phyloP scores from a whole-genome alignment of 305 asterid species.

The Striga hermonthica region DNA sequence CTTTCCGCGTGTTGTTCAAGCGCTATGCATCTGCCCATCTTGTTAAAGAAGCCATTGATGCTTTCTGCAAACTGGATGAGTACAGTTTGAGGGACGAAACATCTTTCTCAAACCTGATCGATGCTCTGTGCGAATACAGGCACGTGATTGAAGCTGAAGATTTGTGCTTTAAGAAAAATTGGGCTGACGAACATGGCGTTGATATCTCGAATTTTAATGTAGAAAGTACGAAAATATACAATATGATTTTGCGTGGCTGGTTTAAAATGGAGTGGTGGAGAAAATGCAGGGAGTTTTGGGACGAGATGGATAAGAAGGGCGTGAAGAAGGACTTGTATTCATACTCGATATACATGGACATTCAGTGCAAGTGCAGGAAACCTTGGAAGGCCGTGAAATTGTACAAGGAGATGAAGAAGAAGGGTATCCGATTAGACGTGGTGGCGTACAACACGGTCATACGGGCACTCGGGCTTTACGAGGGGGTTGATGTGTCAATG shows the following conservation, averaged over 20 bases:
- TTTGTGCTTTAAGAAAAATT: conserved; percentile 51
- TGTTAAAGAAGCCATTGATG: conserved; percentile 72
- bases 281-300: conserved; percentile 83
- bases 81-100: conserved; percentile 63
- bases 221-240: conserved; percentile 51
- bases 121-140: conserved; percentile 80
- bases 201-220: conserved; percentile 33
- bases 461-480: conserved; percentile 66
- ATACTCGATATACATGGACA: conserved; percentile 81
- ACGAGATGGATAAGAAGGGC: conserved; percentile 77
- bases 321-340: conserved; percentile 71
- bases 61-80: conserved; percentile 51
- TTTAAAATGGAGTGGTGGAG: conserved; percentile 82
- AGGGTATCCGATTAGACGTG: conserved; percentile 60
- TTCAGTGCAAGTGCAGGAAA: conserved; percentile 75
- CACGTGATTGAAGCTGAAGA: conserved; percentile 93
- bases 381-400: conserved; percentile 82
- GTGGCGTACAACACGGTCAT: conserved; percentile 79
- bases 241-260: conserved; percentile 86
- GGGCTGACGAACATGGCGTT: conserved; percentile 29
- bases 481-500: conserved; percentile 74
- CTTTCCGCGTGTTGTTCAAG: conserved; percentile 70
- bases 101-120: conserved; percentile 70
- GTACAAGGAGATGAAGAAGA: conserved; percentile 80
- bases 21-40: conserved; percentile 77